Base-by-base conservation (phyloP, 345 rosid genomes). In the Reutealis trisperma region DNA sequence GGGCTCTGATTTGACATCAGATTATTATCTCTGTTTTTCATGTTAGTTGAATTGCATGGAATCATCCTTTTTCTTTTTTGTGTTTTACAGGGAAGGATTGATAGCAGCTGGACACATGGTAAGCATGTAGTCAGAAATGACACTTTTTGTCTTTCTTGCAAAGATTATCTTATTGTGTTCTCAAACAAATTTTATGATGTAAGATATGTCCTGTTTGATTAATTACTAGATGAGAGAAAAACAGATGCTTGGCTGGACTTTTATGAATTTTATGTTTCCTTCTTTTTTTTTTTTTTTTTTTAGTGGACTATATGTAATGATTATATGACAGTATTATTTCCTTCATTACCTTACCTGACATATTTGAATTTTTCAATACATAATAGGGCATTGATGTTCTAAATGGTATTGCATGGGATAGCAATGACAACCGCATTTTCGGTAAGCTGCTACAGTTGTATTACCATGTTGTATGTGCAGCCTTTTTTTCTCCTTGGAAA, bases 361-460 rank as follows among this genome's bases (percentile, higher is more conserved):
- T 73, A 30, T 69, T 60, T 74, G 24, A 67, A 15, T 41, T 61
- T 79, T 70, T 72, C 51, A 24, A 70, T 63, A 47, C 63, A 63
- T 78, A 70, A 44, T 57, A 92, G 98, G 82, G 77, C 63, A 84
- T 96, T 74, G 99, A 96, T 88, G 98, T 96, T 70, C 81, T 96
- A 77, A 96, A 96, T 54, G 99, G 99, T 54, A 96, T 96, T 79
- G 99, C 99, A 52, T 93, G 98, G 98, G 98, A 96, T 85, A 60
- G 77, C 21, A 74, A 86, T 6, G 75, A 77, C 69, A 88, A 87
- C 60, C 98, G 99, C 62, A 59, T 90, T 41, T 92, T 90, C 21
- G 97, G 94, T 92, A 81, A 91, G 89, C 69, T 68, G 27, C 57
- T 32, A 37, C 58, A 51, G 37, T n/a, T 37, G 32, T 49, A 45